phyloP scores from a whole-genome alignment of 225 moss, liverwort and hornwort species.

The Takakia lepidozioides region DNA sequence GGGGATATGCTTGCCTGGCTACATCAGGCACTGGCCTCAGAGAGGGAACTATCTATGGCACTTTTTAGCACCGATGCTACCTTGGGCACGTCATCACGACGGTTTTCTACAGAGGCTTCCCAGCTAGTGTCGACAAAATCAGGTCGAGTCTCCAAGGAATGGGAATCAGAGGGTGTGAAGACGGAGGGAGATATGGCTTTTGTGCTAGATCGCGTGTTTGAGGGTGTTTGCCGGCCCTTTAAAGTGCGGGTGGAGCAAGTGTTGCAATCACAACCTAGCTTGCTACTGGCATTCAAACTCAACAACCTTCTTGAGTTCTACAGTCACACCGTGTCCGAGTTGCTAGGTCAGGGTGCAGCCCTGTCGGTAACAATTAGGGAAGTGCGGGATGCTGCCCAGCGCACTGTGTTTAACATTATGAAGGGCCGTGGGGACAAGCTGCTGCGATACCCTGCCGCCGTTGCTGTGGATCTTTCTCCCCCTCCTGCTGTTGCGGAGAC shows the following conservation, averaged over 20 bases:
- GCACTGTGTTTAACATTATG: conserved; percentile 82
- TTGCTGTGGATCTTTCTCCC: conserved; percentile 90
- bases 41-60: conserved; percentile 88
- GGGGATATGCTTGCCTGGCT: conserved; percentile 99
- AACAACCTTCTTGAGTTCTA: conserved; percentile 96
- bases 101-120: conserved; percentile 76
- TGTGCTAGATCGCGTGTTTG: conserved; percentile 90
- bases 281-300: conserved; percentile 87
- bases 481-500: conserved; percentile 82
- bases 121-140: conserved; percentile 45
- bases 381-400: conserved; percentile 79
- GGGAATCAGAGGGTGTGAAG: conserved; percentile 71
- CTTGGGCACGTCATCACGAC: conserved; percentile 61
- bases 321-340: conserved; percentile 82
- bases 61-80: conserved; percentile 85
- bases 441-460: conserved; percentile 67
- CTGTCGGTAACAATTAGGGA: conserved; percentile 90
- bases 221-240: conserved; percentile 96
- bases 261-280: conserved; percentile 87
- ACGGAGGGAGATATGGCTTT: conserved; percentile 83
- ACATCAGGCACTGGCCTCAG: conserved; percentile 98
- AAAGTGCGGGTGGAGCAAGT: conserved; percentile 99
- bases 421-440: conserved; percentile 90
- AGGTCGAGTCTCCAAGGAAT: conserved; percentile 43
- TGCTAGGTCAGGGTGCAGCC: conserved; percentile 68